Conservation (phyloP, 257 asterid genomes). For the Linaria vulgaris region DNA sequence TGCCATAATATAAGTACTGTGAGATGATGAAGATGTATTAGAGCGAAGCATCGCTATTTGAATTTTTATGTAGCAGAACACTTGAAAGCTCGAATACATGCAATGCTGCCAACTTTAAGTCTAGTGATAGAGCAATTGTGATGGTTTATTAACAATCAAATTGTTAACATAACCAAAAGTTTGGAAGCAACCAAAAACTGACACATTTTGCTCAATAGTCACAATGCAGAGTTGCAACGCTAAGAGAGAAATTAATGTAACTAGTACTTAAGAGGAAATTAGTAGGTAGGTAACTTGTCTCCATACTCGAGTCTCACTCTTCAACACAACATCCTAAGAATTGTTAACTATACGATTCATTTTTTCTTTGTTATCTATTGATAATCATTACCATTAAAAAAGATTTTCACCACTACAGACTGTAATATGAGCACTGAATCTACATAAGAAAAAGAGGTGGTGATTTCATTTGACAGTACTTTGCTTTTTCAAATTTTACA, state of each 20-base stretch:
- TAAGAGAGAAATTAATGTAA: neutral
- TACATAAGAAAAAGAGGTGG: conserved; percentile 6
- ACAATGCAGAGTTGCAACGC: too few species aligned
- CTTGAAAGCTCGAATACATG: too few species aligned
- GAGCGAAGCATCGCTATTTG: too few species aligned
- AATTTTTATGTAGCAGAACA: too few species aligned
- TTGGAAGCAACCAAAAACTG: neutral
- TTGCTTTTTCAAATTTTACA: too few species aligned
- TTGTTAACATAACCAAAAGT: neutral
- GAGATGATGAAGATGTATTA: too few species aligned
- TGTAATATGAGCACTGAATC: neutral
- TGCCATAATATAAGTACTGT: too few species aligned
- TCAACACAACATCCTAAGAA: neutral
- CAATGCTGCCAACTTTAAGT: too few species aligned
- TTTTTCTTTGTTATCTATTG: neutral
- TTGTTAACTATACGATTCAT: neutral
- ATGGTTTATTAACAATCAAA: conserved; percentile 41
- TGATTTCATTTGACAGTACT: too few species aligned
- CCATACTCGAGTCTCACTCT: neutral
- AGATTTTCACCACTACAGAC: too few species aligned
- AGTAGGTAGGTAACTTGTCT: neutral
- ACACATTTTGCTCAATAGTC: too few species aligned
- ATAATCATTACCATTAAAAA: neutral
- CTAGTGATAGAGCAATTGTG: conserved; percentile 20
- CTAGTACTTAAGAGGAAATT: neutral